These are phyloP conservation scores for Termitomyces sp. DNA, from an alignment of 768 basidiomycete species.

Conservation along the genomic window DNA sequence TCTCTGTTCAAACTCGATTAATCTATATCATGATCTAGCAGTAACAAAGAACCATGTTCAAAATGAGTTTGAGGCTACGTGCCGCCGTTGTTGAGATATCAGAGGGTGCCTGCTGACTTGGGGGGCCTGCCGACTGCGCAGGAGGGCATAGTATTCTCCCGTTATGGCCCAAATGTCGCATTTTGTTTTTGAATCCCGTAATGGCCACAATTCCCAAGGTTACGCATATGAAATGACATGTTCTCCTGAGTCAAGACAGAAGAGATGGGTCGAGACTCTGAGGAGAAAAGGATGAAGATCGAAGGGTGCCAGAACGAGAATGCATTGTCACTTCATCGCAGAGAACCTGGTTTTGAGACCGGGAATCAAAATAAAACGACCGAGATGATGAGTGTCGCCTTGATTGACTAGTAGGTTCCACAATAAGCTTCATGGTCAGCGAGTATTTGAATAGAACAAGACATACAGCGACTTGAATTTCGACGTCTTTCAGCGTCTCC, in stretches of 20 bases:
- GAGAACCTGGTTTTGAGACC: neutral
- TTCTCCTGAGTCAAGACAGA: neutral
- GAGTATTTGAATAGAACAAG: neutral
- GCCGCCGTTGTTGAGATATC: no score
- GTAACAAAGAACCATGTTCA: no score
- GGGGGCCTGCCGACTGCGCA: no score
- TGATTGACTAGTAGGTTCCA: neutral
- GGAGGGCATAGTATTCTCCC: neutral
- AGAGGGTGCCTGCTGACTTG: no score
- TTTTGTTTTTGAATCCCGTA: neutral
- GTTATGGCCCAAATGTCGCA: neutral
- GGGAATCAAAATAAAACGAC: neutral
- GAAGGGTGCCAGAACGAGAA: neutral
- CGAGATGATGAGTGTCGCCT: neutral
- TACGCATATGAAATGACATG: neutral
- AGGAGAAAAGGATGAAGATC: neutral
- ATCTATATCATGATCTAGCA: no score
- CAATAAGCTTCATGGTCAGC: neutral
- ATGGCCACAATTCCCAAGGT: neutral
- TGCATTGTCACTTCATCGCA: neutral
- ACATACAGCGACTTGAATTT: neutral
- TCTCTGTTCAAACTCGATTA: no score
- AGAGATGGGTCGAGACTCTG: neutral
- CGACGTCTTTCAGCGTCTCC: neutral
- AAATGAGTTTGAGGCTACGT: no score